Evolutionary conservation across 177 flowering plant genomes (phyloP).

Genomic region (Vitis hybrid): DNA sequence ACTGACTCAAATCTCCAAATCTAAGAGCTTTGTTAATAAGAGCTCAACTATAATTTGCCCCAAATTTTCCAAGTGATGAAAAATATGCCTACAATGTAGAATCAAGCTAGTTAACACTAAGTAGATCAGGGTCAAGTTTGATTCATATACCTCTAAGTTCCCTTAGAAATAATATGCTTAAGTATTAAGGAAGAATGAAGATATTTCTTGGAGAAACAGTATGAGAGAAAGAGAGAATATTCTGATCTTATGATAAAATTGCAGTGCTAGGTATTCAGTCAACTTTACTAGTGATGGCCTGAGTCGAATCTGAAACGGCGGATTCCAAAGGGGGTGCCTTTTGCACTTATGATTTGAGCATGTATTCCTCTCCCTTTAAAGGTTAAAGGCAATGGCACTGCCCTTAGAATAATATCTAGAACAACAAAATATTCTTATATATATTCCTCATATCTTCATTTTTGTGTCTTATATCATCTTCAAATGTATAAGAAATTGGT

Average conservation of each 20-base stretch:
- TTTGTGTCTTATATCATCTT: background rate
- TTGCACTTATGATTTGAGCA: conserved; percentile 3
- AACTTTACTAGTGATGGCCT: background rate
- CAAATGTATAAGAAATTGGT: conserved; percentile 2
- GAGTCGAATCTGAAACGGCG: background rate
- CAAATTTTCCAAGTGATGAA: too few relatives aligned
- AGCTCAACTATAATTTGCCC: too few relatives aligned
- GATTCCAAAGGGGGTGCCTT: conserved; percentile 1
- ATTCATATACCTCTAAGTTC: too few relatives aligned
- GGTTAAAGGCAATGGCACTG: background rate
- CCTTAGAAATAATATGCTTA: too few relatives aligned
- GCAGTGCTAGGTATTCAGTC: background rate
- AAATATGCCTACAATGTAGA: too few relatives aligned
- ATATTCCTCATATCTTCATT: background rate
- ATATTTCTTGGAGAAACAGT: too few relatives aligned
- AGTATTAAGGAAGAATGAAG: too few relatives aligned
- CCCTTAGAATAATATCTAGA: background rate
- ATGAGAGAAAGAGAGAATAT: too few relatives aligned
- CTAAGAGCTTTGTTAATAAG: too few relatives aligned
- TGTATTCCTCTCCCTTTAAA: conserved; percentile 5
- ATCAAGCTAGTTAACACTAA: too few relatives aligned
- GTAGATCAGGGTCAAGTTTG: too few relatives aligned
- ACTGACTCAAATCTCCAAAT: too few relatives aligned
- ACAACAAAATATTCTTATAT: conserved; percentile 3
- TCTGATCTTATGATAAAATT: background rate